Conservation (phyloP, 148 eudicot species). For the Dysphania ambrosioides region DNA sequence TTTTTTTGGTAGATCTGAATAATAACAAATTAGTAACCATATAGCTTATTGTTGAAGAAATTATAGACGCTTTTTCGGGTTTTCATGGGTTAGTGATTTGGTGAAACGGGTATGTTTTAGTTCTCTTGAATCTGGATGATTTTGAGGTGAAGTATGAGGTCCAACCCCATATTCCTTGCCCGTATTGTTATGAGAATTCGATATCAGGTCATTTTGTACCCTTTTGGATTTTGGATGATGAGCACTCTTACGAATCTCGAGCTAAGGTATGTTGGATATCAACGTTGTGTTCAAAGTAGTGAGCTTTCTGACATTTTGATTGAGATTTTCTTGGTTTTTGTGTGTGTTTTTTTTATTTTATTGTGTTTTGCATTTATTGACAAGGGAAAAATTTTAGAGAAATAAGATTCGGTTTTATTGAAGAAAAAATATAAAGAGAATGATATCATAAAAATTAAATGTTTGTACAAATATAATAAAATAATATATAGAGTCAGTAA, state of each 20-base stretch:
- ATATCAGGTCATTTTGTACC: slow-evolving; percentile 66
- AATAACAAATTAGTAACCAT: background rate
- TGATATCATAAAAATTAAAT: too few species aligned
- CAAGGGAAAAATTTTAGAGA: too few species aligned
- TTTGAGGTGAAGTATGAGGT: slow-evolving; percentile 74
- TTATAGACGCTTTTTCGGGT: slow-evolving; percentile 20
- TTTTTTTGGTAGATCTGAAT: slow-evolving; percentile 15
- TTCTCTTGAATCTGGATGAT: slow-evolving; percentile 75
- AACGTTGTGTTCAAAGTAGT: too few species aligned
- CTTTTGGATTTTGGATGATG: slow-evolving; percentile 93
- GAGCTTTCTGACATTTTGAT: too few species aligned
- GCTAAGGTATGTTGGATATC: slow-evolving; percentile 67
- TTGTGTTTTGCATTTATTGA: too few species aligned
- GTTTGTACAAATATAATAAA: too few species aligned
- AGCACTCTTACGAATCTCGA: slow-evolving; percentile 71
- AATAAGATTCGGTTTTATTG: too few species aligned
- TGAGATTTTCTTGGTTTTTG: too few species aligned
- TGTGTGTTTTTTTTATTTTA: too few species aligned
- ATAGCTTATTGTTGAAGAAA: background rate
- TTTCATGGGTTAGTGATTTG: slow-evolving; percentile 12
- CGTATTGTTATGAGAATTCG: slow-evolving; percentile 88
- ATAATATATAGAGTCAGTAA: too few species aligned
- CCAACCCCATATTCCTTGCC: slow-evolving; percentile 76
- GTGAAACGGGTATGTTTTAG: slow-evolving; percentile 39
- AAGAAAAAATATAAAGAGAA: too few species aligned